phyloP scores from a whole-genome alignment of 1,284 basidiomycete species.

The Rhodotorula sp. region DNA sequence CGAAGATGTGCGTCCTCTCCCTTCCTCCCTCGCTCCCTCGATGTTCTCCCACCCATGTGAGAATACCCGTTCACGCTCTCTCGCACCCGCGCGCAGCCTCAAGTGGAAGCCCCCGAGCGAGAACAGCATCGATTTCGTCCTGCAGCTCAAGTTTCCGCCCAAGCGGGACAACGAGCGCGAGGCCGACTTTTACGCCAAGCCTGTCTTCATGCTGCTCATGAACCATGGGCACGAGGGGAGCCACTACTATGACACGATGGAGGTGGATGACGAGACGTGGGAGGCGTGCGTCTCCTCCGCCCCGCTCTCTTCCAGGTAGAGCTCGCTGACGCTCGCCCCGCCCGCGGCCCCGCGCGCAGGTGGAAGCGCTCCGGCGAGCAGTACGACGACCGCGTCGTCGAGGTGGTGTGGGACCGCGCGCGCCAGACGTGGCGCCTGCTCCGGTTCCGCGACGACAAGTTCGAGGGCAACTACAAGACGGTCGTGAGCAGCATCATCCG shows the following conservation, averaged over 20 bases:
- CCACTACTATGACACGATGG: slow-evolving; percentile 76
- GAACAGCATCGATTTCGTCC: slow-evolving; percentile 97
- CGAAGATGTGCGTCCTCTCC: slow-evolving; percentile 71
- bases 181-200: slow-evolving; percentile 82
- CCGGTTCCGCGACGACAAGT: slow-evolving; percentile 90
- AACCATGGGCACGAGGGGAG: slow-evolving; percentile 60
- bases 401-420: slow-evolving; percentile 81
- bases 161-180: slow-evolving; percentile 57
- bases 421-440: slow-evolving; percentile 77
- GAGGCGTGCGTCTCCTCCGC: slow-evolving; percentile 65
- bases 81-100: slow-evolving; percentile 60
- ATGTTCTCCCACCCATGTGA: background rate
- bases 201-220: slow-evolving; percentile 70
- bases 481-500: slow-evolving; percentile 82
- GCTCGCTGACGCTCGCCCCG: background rate
- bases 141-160: slow-evolving; percentile 88
- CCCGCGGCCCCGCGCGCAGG: slow-evolving; percentile 54
- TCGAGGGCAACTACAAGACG: slow-evolving; percentile 76
- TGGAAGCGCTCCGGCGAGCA: slow-evolving; percentile 84
- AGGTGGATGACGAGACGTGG: slow-evolving; percentile 90
- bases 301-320: slow-evolving; percentile 1
- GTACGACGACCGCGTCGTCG: slow-evolving; percentile 83
- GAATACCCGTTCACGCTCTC: background rate
- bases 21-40: slow-evolving; percentile 1
- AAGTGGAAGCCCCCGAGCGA: slow-evolving; percentile 99